Base-by-base conservation (phyloP, 2,329 filamentous ascomycete genomes). In the Calonectria pseudoreteaudii region DNA sequence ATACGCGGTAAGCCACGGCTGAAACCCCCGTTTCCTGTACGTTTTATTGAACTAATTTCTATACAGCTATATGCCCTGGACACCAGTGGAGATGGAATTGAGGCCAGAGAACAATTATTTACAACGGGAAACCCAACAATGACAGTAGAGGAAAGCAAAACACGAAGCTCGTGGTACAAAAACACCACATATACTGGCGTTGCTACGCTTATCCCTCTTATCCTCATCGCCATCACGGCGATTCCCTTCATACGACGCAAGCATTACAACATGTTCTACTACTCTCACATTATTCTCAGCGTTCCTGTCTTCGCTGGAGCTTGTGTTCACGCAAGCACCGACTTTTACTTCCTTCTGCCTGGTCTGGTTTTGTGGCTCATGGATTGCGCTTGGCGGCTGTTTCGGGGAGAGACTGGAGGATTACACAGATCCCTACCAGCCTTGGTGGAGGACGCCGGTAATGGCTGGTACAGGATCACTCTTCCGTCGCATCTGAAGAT, bases 201-300 rank as follows among this genome's bases (percentile, higher is more conserved):
- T 13, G 68, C 20, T 20, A 23, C 62, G 10, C 6, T 73, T 8
- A 1, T 67, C 9, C 31, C 66, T 8, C 53, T 73, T 5, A 56
- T 71, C 10, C 7, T 73, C 7, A 64, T 73, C n/a, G 66, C 52
- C 1, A 3, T 73, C 20, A 73, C 71, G 9, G 52, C 71, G 4
- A 36, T 60, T n/a, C 50, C 68, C 4, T 73, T 36, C 20, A 36
- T 73, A 23, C 26, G 71, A 67, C 62, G 71, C 31, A 52, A 44
- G 41, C 34, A 34, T 49, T 73, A 73, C 13, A 73, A 73, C 44
- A 20, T 50, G 4, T 73, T 73, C 31, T 73, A 71, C 34, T 71
- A 73, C 53, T 71, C 31, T 30, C 71, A 73, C 68, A 30, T 73
- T 5, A 10, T 56, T 1, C 36, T 34, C 4, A 30, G 44, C 13